Evolutionary conservation across 2,329 filamentous ascomycete genomes (phyloP).

Genomic region (Aureobasidium sp.): DNA sequence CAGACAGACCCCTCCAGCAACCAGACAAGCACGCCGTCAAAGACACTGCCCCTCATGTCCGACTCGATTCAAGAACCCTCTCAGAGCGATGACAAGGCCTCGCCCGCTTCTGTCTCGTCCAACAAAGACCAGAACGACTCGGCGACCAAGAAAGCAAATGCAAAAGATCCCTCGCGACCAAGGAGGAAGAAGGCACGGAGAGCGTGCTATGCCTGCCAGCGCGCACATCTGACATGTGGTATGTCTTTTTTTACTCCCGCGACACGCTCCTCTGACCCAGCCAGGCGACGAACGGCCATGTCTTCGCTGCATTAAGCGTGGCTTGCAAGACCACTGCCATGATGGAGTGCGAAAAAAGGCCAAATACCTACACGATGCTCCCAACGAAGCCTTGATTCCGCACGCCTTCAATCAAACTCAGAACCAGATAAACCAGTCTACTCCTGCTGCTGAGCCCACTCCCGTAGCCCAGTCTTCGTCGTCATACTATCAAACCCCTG

Average conservation of each 20-base stretch:
- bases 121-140: conserved; percentile 27
- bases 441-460: not conserved
- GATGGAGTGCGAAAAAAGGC: conserved; percentile 98
- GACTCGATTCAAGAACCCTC: conserved; percentile 34
- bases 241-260: conserved; percentile 43
- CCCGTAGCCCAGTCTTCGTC: conserved; percentile 21
- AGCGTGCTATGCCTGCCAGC: conserved; percentile 93
- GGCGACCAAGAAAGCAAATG: conserved; percentile 38
- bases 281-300: conserved; percentile 86
- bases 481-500: conserved; percentile 13
- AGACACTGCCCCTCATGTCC: conserved; percentile 33
- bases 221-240: conserved; percentile 97
- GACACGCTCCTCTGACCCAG: not conserved
- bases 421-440: not conserved
- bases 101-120: conserved; percentile 23
- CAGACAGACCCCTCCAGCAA: not conserved
- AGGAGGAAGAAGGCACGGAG: conserved; percentile 91
- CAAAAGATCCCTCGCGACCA: conserved; percentile 85
- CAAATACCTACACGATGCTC: conserved; percentile 96
- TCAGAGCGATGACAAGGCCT: conserved; percentile 32
- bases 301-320: conserved; percentile 86
- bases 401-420: conserved; percentile 38
- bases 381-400: conserved; percentile 80
- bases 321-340: conserved; percentile 83
- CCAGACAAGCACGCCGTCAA: not conserved